Base-by-base conservation (phyloP, 2,329 filamentous ascomycete genomes). In the Clarireedia paspali region DNA sequence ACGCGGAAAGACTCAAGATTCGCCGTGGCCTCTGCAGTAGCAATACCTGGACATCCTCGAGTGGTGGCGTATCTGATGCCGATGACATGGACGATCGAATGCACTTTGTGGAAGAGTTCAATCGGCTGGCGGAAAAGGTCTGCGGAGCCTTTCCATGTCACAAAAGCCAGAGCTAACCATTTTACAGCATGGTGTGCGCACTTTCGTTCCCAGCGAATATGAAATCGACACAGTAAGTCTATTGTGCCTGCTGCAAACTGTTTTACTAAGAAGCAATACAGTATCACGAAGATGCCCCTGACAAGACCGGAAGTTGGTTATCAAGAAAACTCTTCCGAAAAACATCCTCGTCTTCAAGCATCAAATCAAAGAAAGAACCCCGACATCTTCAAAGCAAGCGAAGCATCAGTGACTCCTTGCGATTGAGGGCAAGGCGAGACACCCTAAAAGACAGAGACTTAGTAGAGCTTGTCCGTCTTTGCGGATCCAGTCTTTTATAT, bases 401-500 rank as follows among this genome's bases (percentile, higher is more conserved):
- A 51, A 84, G 80, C 60, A 73, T 82, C 57, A 80, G 80, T 53
- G 80, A 84, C 27, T 77, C 79, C 7, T 63, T 77, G 34, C 72
- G 75, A 44, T 57, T 81, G 10, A 70, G 76, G 12, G 70, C 74
- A 42, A 76, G 72, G 57, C 68, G 62, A 52, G 77, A 79, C 47
- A 70, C 68, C 5, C 66, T 80, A 23, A 79, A 75, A 62, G 72
- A 74, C 45, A 72, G 79, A 59, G 76, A 78, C 51, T 69, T 87
- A 0, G 74, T 79, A 55, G 76, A 78, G n/a, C 75, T 88, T 62
- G 77, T 86, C 17, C 76, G 82, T 10, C 68, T 87, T 30, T 83
- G 82, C 60, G 84, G 84, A 39, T 81, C 81, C 66, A 84, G 81
- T 65, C 70, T 80, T 30, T 70, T 88, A 48, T 80, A 83, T 62